These are phyloP conservation scores for Apiospora hydei DNA, from an alignment of 2,329 filamentous ascomycete species.

Conservation along the genomic window DNA sequence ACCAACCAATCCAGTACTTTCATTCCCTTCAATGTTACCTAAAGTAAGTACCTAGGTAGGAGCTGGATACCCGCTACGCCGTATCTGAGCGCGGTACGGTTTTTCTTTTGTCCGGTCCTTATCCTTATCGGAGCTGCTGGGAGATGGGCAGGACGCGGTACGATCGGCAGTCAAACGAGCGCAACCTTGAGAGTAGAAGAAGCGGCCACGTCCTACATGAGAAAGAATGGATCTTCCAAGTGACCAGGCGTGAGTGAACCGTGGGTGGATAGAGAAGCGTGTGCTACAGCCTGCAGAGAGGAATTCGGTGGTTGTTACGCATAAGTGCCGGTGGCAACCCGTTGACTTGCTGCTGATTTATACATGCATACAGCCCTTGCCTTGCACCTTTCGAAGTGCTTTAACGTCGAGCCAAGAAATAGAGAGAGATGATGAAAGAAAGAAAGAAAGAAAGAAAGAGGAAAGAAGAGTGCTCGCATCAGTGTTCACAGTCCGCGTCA, in stretches of 20 bases:
- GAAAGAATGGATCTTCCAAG: not conserved
- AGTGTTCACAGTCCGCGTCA: not conserved
- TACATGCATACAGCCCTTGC: not conserved
- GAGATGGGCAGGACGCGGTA: no score
- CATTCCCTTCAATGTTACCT: no score
- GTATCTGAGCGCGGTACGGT: not conserved
- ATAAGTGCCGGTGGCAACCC: not conserved
- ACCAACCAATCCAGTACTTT: no score
- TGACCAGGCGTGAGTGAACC: not conserved
- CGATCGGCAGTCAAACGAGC: not conserved
- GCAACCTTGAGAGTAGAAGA: no score
- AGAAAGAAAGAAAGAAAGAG: not conserved
- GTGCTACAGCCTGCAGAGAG: not conserved
- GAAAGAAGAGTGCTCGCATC: not conserved
- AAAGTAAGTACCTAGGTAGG: no score
- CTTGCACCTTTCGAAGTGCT: not conserved
- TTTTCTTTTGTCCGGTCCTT: not conserved
- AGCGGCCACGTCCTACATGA: no score
- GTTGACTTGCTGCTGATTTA: not conserved
- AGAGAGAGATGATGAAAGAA: no score
- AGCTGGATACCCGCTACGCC: no score
- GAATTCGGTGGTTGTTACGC: not conserved
- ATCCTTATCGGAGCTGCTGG: not conserved
- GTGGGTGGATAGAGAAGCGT: not conserved
- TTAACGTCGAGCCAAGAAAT: not conserved